These are phyloP conservation scores for Lachnellula cervina DNA, from an alignment of 2,329 filamentous ascomycete species.

Conservation along the genomic window DNA sequence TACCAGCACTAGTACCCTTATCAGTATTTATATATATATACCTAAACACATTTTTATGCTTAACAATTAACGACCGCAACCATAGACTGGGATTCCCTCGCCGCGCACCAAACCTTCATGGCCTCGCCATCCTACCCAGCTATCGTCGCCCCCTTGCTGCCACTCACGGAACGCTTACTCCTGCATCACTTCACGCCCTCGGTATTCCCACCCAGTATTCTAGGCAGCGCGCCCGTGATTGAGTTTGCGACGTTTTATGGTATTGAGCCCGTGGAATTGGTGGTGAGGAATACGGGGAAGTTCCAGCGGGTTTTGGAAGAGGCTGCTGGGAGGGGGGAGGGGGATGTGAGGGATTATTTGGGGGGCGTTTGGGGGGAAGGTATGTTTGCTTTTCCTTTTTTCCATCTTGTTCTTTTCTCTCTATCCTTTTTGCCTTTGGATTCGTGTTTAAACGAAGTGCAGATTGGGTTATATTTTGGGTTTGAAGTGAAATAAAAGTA, in stretches of 20 bases:
- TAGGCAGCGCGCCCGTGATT: slow-evolving; percentile 11
- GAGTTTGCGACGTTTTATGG: slow-evolving; percentile 21
- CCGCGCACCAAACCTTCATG: slow-evolving; percentile 38
- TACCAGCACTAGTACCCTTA: too few relatives aligned
- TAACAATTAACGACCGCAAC: background rate
- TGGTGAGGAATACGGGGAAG: slow-evolving; percentile 4
- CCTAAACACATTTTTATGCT: background rate
- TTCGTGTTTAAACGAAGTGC: too few relatives aligned
- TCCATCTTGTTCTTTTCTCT: too few relatives aligned
- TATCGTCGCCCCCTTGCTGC: slow-evolving; percentile 27
- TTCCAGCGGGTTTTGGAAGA: slow-evolving; percentile 3
- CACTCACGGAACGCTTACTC: slow-evolving; percentile 10
- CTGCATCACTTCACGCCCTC: slow-evolving; percentile 14
- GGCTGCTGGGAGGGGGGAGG: slow-evolving; percentile 10
- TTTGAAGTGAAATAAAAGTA: too few relatives aligned
- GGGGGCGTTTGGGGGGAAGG: background rate
- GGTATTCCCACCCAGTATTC: slow-evolving; percentile 4
- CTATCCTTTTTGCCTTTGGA: too few relatives aligned
- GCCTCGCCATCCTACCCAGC: slow-evolving; percentile 32
- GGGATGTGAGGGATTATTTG: background rate
- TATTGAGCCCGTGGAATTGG: background rate
- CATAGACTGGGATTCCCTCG: slow-evolving; percentile 40
- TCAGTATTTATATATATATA: background rate
- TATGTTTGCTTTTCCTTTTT: background rate
- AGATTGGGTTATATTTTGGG: too few relatives aligned